Evolutionary conservation across 192 early-diverging fungal species (phyloP).

Genomic region (Diversispora eburnea): DNA sequence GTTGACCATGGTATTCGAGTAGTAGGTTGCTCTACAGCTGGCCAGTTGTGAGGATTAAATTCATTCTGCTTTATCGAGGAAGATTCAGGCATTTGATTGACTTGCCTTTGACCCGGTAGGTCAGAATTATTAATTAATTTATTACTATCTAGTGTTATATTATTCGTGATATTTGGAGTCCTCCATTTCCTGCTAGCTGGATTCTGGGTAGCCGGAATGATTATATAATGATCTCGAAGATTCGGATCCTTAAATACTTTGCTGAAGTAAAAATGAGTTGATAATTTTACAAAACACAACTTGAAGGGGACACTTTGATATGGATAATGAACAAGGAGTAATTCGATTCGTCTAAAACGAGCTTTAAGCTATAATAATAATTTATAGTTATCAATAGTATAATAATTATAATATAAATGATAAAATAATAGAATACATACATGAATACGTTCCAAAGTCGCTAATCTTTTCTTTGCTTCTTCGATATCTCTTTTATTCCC

Average conservation of each 20-base stretch:
- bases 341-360: background rate
- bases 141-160: background rate
- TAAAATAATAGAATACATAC: slow-evolving; percentile 8
- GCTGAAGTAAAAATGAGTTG: slow-evolving; percentile 13
- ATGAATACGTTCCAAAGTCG: slow-evolving; percentile 2
- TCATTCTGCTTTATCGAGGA: too few relatives aligned
- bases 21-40: too few relatives aligned
- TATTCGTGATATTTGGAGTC: background rate
- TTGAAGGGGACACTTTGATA: slow-evolving; percentile 7
- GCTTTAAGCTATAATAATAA: slow-evolving; percentile 14
- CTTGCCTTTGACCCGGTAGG: too few relatives aligned
- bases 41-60: too few relatives aligned
- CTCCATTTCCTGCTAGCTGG: background rate
- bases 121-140: background rate
- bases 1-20: too few relatives aligned
- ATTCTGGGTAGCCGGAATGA: background rate
- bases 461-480: slow-evolving; percentile 19
- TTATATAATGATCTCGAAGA: background rate
- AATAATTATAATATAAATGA: background rate
- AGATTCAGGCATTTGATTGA: too few relatives aligned
- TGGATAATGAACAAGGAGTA: slow-evolving; percentile 31
- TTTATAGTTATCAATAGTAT: background rate
- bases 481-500: background rate
- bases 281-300: background rate
- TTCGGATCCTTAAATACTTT: background rate